Percentiles rank a stretch among this genome's conserved stretches.
Evolutionary conservation across 148 eudicot species (phyloP).

Genomic region (Fagopyrum esculentum): DNA sequence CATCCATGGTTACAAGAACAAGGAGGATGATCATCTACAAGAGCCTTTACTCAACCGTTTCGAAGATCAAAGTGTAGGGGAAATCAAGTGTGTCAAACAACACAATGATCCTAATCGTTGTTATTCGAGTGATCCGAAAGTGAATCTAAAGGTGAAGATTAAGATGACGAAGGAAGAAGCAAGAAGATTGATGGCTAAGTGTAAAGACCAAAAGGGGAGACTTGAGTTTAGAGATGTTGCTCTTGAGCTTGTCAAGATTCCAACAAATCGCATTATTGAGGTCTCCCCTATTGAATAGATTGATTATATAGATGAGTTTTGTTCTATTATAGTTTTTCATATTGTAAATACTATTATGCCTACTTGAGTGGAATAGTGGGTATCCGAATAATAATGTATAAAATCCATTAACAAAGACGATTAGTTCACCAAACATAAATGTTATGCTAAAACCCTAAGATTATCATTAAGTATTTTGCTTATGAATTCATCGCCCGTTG

Average conservation of each 20-base stretch:
- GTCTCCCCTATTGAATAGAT: background rate
- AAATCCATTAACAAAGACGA: too few relatives aligned
- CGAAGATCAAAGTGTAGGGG: background rate
- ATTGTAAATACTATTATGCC: too few relatives aligned
- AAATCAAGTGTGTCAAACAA: background rate
- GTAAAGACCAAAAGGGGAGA: constrained; percentile 30
- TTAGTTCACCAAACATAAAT: too few relatives aligned
- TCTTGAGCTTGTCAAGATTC: constrained; percentile 30
- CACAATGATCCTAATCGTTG: background rate
- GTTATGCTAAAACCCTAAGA: too few relatives aligned
- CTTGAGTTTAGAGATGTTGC: constrained; percentile 43
- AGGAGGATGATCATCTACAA: background rate
- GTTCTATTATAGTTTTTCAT: too few relatives aligned
- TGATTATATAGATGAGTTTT: background rate
- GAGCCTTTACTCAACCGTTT: background rate
- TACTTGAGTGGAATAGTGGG: too few relatives aligned
- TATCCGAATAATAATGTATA: too few relatives aligned
- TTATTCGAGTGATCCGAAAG: background rate
- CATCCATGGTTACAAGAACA: background rate
- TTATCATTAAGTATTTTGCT: too few relatives aligned
- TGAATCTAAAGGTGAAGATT: constrained; percentile 28
- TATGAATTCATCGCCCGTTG: too few relatives aligned
- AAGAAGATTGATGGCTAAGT: constrained; percentile 27
- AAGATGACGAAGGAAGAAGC: constrained; percentile 55
- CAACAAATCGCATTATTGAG: constrained; percentile 27